Evolutionary conservation across 2,329 filamentous ascomycete species (phyloP), one percentile per base, ranked within the genome.

Genomic region (Cadophora sp.): DNA sequence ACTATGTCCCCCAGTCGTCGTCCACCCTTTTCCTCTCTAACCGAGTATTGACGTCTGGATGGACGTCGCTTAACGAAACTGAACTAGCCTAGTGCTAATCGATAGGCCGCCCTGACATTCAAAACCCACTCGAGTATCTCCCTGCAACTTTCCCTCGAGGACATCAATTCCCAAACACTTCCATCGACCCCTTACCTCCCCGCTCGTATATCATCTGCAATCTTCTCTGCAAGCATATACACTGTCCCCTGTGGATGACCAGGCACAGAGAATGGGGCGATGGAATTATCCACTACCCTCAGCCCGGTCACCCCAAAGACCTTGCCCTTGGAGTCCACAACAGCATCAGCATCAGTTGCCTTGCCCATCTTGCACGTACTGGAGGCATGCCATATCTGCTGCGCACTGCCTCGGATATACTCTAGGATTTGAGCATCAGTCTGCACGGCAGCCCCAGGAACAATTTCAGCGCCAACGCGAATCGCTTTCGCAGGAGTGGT

Each of bases 301-400:
- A 75, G 56, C 0, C 60, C 60, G 3, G 31, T 50, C 1, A 70
- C 68, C 5, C 73, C 73, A 56, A 71, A 71, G 0, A 75, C 71
- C 27, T 40, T 74, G 19, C 68, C 66, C 8, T 65, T 62, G 6
- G 66, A 51, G 59, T 74, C 68, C 31, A 75, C 70, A 16, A 76
- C 75, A 3, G 72, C 74, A 31, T 82, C 79, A 1, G 40, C 19
- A 24, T 84, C 81, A 1, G 74, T 80, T 0, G 65, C 12, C 64
- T 77, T 81, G 0, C 87, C 87, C 87, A 90, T 90, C 75, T 83
- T 83, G 11, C 81, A 81, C 0, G 87, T 90, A 0, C 85, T 84
- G 0, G 80, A 84, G 80, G 83, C 87, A 75, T 86, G 86, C 82
- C 81, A 88, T 40, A 73, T 66, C 6, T 62, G 34, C 12, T 43